Evolutionary conservation across 805 yeast species (phyloP), one percentile per base, ranked within the genome.

Genomic region (Candida odintsovae): DNA sequence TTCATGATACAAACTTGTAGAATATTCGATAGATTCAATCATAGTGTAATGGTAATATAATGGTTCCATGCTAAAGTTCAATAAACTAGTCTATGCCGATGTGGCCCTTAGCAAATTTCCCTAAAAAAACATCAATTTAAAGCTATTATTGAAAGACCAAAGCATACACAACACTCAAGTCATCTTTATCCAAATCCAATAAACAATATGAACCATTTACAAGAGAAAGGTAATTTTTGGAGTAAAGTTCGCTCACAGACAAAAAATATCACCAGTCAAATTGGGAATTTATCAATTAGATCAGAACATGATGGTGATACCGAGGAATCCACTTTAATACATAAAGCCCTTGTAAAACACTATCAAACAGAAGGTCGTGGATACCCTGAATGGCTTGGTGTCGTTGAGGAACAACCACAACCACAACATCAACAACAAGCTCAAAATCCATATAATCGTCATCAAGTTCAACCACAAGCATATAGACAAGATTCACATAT

Each of bases 331-430:
- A 59, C 64, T 13, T 29, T 59, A 13, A 47, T 59, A 7, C 63
- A 58, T 46, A 59, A 57, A 37, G 61, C 63, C 0, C 31, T 59
- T n/a, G 61, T 56, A 9, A 43, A 47, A 6, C 51, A 52, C 36
- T 59, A 54, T 36, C 35, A 46, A 7, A 31, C 39, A 19, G 18
- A 33, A 4, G 47, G 50, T 2, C 41, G 51, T 33, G 52, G 51
- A 0, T 59, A 47, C 25, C 64, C 64, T 1, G 54, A 54, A 15
- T 59, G 64, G 64, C 51, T 59, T 3, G 64, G 64, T n/a, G 55
- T 46, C 6, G 43, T 44, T 5, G 50, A 43, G 2, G 47, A 50
- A 23, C 43, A 46, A 19, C 38, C 15, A 16, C 19, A 18, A 18
- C 53, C 45, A 18, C 54, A 52, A 21, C 54, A 47, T 12, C 48